Evolutionary conservation across 2,329 filamentous ascomycete species (phyloP).

Genomic region (Rutstroemia sp.): DNA sequence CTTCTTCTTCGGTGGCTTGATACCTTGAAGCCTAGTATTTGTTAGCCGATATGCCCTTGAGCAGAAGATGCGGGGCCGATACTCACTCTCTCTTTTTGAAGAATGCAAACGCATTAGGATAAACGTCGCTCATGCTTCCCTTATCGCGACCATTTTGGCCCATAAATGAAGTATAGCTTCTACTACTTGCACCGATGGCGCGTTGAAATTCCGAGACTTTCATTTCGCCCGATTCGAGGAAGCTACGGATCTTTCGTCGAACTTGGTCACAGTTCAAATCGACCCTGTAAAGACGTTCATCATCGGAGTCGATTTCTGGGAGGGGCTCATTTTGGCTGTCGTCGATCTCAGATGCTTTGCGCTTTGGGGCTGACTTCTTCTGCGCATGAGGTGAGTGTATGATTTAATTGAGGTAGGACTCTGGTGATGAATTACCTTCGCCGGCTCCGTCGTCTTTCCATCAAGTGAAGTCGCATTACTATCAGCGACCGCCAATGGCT

Average conservation of each 20-base stretch:
- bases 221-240: conserved; percentile 37
- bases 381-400: not conserved
- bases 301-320: conserved; percentile 13
- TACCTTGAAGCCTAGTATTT: conserved; percentile 31
- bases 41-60: not conserved
- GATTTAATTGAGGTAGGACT: not conserved
- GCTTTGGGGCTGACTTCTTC: conserved; percentile 10
- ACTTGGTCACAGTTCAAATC: conserved; percentile 30
- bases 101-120: conserved; percentile 32
- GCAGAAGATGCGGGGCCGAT: no score
- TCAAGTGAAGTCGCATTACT: not conserved
- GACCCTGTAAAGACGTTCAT: conserved; percentile 12
- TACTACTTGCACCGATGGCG: conserved; percentile 31
- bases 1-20: conserved; percentile 30
- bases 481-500: not conserved
- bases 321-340: not conserved
- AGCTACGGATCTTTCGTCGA: conserved; percentile 34
- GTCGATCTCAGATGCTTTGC: conserved; percentile 12
- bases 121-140: conserved; percentile 31
- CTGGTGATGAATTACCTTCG: not conserved
- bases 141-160: conserved; percentile 36
- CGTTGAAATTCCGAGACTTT: conserved; percentile 37
- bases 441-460: no score
- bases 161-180: conserved; percentile 40
- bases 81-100: conserved; percentile 42